Conservation (phyloP, 768 basidiomycete genomes). For the Pisolithus tinctorius region DNA sequence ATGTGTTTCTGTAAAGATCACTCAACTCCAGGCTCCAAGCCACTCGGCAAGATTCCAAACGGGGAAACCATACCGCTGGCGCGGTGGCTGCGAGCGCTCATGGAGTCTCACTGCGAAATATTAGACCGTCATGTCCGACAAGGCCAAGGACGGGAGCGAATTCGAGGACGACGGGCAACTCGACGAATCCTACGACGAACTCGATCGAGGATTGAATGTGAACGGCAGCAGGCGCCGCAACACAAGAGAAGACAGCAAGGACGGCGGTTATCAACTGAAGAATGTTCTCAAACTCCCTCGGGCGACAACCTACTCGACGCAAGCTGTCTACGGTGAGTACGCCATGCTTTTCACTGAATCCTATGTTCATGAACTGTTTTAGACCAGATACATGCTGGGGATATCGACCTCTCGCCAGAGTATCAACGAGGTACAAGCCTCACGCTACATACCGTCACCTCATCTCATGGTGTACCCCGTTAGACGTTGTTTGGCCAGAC, state of each 20-base stretch:
- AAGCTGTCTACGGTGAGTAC: slow-evolving; percentile 48
- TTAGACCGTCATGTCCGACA: background rate
- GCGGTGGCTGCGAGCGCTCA: too few species aligned
- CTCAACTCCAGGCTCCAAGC: too few species aligned
- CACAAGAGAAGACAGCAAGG: slow-evolving; percentile 1
- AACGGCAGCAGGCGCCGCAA: background rate
- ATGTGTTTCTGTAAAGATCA: background rate
- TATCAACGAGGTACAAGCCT: slow-evolving; percentile 62
- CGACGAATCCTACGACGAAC: slow-evolving; percentile 15
- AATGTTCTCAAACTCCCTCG: slow-evolving; percentile 50
- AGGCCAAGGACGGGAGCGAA: slow-evolving; percentile 15
- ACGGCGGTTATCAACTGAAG: slow-evolving; percentile 21
- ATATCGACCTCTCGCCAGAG: slow-evolving; percentile 69
- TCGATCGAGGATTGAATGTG: background rate
- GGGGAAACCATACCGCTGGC: too few species aligned
- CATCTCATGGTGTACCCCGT: background rate
- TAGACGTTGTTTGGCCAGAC: slow-evolving; percentile 78
- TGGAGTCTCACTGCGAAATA: too few species aligned
- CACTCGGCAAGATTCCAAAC: too few species aligned
- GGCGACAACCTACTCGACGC: slow-evolving; percentile 58
- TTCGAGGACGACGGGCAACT: slow-evolving; percentile 10
- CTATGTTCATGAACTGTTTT: background rate
- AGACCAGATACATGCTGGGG: slow-evolving; percentile 61
- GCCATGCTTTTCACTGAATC: background rate
- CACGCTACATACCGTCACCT: background rate